Percentiles rank a stretch among this genome's conserved stretches.
phyloP scores from a whole-genome alignment of 2,329 filamentous ascomycete species.

The Dothideomycetidae sp. region DNA sequence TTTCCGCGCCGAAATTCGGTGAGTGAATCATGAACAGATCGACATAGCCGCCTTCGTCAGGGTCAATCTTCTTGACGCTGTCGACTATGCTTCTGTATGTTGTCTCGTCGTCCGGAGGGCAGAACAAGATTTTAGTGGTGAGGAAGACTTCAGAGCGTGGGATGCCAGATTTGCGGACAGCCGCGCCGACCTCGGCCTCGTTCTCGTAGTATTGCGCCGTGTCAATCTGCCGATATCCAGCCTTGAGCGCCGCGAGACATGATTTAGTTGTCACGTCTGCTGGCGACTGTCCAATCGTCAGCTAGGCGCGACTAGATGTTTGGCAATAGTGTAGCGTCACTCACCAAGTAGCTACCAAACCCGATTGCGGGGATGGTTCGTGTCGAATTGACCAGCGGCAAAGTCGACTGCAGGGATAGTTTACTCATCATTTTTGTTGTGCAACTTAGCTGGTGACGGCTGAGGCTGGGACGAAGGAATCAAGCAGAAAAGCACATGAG shows the following conservation, averaged over 20 bases:
- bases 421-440: constrained; percentile 16
- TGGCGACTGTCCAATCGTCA: constrained; percentile 28
- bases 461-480: not conserved
- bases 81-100: constrained; percentile 46
- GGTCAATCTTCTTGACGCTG: constrained; percentile 48
- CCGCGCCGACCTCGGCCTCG: constrained; percentile 51
- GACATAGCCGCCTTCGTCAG: constrained; percentile 44
- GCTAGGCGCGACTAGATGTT: not conserved
- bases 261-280: constrained; percentile 42
- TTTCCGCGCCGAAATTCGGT: constrained; percentile 40
- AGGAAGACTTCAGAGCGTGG: constrained; percentile 48
- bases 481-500: constrained; percentile 1
- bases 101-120: constrained; percentile 39
- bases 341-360: constrained; percentile 50
- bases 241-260: constrained; percentile 42
- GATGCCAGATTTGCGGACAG: constrained; percentile 43
- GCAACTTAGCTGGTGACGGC: not conserved
- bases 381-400: constrained; percentile 37
- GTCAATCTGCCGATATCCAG: constrained; percentile 51
- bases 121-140: constrained; percentile 53
- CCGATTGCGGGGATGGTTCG: constrained; percentile 50
- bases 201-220: constrained; percentile 58
- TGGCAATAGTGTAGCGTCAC: not conserved
- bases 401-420: constrained; percentile 32
- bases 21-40: constrained; percentile 60